Percentiles rank a stretch among this genome's conserved stretches.
These are phyloP conservation scores for Iris pallida DNA, from an alignment of 116 monocot species.

Conservation along the genomic window DNA sequence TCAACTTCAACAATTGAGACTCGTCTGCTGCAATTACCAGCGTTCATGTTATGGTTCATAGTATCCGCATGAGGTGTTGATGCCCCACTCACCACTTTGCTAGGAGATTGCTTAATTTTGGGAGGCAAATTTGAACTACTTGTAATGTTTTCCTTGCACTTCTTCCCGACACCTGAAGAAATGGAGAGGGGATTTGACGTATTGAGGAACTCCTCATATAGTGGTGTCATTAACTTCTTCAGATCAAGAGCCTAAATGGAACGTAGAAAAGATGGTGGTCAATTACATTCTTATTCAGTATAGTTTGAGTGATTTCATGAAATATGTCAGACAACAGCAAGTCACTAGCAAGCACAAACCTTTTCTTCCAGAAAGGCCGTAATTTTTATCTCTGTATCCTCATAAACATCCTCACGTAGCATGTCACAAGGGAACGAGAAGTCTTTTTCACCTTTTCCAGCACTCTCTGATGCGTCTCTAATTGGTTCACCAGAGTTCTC, in stretches of 20 bases:
- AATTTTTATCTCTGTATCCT: constrained; percentile 79
- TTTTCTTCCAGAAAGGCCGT: constrained; percentile 90
- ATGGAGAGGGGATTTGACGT: constrained; percentile 40
- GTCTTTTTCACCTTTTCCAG: constrained; percentile 28
- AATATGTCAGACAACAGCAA: not conserved
- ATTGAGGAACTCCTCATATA: constrained; percentile 89
- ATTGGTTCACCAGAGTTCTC: constrained; percentile 19
- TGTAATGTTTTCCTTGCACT: constrained; percentile 27
- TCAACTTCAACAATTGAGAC: constrained; percentile 20
- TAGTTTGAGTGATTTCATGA: too few relatives aligned
- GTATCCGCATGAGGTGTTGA: constrained; percentile 13
- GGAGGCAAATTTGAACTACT: constrained; percentile 44
- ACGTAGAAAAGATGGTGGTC: not conserved
- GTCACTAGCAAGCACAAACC: constrained; percentile 56
- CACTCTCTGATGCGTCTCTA: constrained; percentile 11
- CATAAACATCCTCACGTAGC: constrained; percentile 66
- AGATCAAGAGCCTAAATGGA: constrained; percentile 69
- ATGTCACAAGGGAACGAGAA: constrained; percentile 65
- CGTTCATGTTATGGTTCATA: constrained; percentile 11
- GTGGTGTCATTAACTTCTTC: constrained; percentile 89
- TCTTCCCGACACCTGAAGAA: constrained; percentile 17
- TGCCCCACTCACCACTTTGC: constrained; percentile 17
- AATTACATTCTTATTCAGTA: too few relatives aligned
- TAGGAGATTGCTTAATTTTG: constrained; percentile 43
- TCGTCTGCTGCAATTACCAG: constrained; percentile 16